A percentile compares a stretch with the other conserved stretches of the same genome.
These are phyloP conservation scores for Hirsutella minnesotensis DNA, from an alignment of 2,329 filamentous ascomycete genomes.

Conservation along the genomic window DNA sequence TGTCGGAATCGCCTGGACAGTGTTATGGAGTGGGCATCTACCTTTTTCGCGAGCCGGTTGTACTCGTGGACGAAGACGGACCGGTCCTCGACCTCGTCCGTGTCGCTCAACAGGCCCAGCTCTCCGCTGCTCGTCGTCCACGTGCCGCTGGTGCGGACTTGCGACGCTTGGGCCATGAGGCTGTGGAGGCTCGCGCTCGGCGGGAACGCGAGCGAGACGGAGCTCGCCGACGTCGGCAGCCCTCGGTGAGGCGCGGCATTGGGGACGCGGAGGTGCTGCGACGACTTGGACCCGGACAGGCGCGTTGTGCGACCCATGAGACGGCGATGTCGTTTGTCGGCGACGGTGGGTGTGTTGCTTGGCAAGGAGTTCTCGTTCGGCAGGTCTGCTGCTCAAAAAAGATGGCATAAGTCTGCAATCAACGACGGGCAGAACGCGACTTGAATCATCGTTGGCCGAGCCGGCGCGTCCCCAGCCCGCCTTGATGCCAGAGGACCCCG, in stretches of 20 bases:
- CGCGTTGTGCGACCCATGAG: constrained; percentile 17
- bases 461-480: too few species aligned
- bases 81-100: constrained; percentile 37
- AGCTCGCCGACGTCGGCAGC: constrained; percentile 14
- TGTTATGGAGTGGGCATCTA: constrained; percentile 11
- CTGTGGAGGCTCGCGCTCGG: constrained; percentile 15
- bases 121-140: constrained; percentile 47
- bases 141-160: constrained; percentile 34
- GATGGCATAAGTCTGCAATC: constrained; percentile 3
- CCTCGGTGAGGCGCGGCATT: constrained; percentile 6
- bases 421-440: background rate
- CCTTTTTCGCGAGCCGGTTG: constrained; percentile 48
- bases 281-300: constrained; percentile 6
- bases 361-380: background rate
- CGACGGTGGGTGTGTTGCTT: background rate
- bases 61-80: constrained; percentile 42
- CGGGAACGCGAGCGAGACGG: constrained; percentile 12
- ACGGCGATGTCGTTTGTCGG: background rate
- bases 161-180: constrained; percentile 9
- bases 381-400: background rate
- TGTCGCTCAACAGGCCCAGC: constrained; percentile 31
- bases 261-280: constrained; percentile 9
- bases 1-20: too few species aligned
- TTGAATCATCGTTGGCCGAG: too few species aligned
- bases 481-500: too few species aligned